A percentile compares a stretch with the other conserved stretches of the same genome.
Evolutionary conservation across 345 rosid genomes (phyloP).

Genomic region (Mercurialis annua): DNA sequence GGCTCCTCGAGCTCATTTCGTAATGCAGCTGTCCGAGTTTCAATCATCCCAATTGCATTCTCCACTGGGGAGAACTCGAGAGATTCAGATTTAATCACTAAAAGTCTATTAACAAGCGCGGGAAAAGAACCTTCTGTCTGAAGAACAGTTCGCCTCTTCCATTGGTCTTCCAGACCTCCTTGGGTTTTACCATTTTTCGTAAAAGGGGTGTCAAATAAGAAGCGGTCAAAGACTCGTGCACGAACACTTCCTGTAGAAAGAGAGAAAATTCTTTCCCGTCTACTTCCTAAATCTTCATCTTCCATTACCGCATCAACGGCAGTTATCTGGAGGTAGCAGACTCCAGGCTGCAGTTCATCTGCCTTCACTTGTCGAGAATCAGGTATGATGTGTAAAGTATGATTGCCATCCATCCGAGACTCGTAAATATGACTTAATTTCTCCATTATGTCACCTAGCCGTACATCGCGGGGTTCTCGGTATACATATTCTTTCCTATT

Average conservation of each 20-base stretch:
- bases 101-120: conserved; percentile 84
- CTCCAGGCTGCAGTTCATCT: conserved; percentile 92
- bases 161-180: conserved; percentile 97
- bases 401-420: conserved; percentile 86
- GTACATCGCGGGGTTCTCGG: conserved; percentile 96
- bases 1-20: conserved; percentile 97
- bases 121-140: conserved; percentile 97
- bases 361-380: conserved; percentile 98
- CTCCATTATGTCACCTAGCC: conserved; percentile 98
- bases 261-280: conserved; percentile 92
- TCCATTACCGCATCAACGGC: conserved; percentile 99
- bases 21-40: conserved; percentile 90
- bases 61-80: conserved; percentile 98
- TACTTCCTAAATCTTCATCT: conserved; percentile 97
- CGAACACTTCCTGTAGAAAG: conserved; percentile 92
- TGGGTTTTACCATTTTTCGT: conserved; percentile 98
- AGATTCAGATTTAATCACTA: conserved; percentile 88
- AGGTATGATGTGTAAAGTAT: conserved; percentile 81
- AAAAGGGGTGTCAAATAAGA: conserved; percentile 98
- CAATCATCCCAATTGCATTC: conserved; percentile 99
- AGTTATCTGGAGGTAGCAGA: conserved; percentile 91
- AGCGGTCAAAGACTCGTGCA: conserved; percentile 93
- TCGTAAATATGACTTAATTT: conserved; percentile 95
- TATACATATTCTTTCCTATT: conserved; percentile 83
- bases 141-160: conserved; percentile 97